phyloP scores from a whole-genome alignment of 495 filamentous ascomycete species.

The Lepraria neglecta region DNA sequence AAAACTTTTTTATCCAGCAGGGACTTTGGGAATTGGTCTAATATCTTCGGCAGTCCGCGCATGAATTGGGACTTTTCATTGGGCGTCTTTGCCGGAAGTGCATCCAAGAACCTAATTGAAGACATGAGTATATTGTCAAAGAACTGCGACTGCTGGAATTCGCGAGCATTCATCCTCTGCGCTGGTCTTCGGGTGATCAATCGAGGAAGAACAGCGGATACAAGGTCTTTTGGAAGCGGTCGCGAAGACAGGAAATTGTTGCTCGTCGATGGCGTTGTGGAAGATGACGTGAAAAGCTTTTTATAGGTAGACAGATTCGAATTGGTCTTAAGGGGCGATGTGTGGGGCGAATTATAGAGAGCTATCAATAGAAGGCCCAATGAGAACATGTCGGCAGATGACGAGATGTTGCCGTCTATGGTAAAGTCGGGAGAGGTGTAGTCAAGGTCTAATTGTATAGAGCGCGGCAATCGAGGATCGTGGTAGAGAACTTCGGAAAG shows the following conservation, averaged over 20 bases:
- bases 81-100: slow-evolving; percentile 81
- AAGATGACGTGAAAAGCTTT: slow-evolving; percentile 66
- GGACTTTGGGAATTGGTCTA: slow-evolving; percentile 83
- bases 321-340: slow-evolving; percentile 74
- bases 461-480: slow-evolving; percentile 73
- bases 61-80: slow-evolving; percentile 89
- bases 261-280: slow-evolving; percentile 62
- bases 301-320: slow-evolving; percentile 74
- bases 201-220: slow-evolving; percentile 65
- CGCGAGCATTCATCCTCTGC: slow-evolving; percentile 76
- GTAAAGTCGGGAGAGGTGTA: slow-evolving; percentile 92
- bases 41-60: slow-evolving; percentile 74
- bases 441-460: slow-evolving; percentile 84
- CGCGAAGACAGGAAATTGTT: slow-evolving; percentile 81
- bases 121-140: slow-evolving; percentile 96
- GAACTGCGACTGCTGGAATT: slow-evolving; percentile 89
- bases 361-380: slow-evolving; percentile 82
- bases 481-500: slow-evolving; percentile 77
- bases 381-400: slow-evolving; percentile 84
- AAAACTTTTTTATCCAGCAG: slow-evolving; percentile 93
- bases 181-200: slow-evolving; percentile 82
- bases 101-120: slow-evolving; percentile 88
- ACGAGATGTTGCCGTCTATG: slow-evolving; percentile 74
- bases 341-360: slow-evolving; percentile 88
- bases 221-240: slow-evolving; percentile 71